Evolutionary conservation across 257 asterid species (phyloP), one percentile per base, ranked within the genome.

Genomic region (Perilla frutescens): DNA sequence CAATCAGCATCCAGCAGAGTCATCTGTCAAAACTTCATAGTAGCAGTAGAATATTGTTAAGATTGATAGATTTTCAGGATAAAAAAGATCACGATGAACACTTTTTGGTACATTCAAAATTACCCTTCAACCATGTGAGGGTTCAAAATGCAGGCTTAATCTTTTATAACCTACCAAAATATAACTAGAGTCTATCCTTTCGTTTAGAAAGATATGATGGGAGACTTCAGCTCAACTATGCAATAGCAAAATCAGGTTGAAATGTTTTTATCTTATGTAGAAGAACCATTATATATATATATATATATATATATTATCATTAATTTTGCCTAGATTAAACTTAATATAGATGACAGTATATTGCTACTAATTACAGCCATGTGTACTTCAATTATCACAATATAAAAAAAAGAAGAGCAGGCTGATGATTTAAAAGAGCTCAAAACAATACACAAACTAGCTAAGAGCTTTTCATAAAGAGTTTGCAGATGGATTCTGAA

Each of bases 381-480:
- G 32, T 14, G 57, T 36, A 68, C 63, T 44, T n/a, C 29, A 36
- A 37, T 15, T 50, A 20, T 57, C 41, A 49, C 20, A 61, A 43
- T 14, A 48, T 32, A 37, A 59, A 72, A 13, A 36, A 61, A 55
- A 60, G 43, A 49, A 8, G 9, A 10, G 43, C 70, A 60, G 1
- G 76, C 1, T 67, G 53, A 43, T 47, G 63, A 37, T 26, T 32
- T 66, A 43, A 75, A 15, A 58, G 47, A 67, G 31, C 41, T 51
- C 26, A 51, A 37, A 47, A 50, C 48, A 34, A 47, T 11, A 34
- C 8, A 15, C 7, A 45, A 56, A 26, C 41, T 41, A 31, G 4
- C 31, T 36, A 6, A 9, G 47, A 41, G 48, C 41, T 34, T 59
- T 55, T 11, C 39, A 3, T 6, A 56, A 8, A 10, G 37, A 20